Conservation (phyloP, 768 basidiomycete species). For the Nevesoporus exiguus region DNA sequence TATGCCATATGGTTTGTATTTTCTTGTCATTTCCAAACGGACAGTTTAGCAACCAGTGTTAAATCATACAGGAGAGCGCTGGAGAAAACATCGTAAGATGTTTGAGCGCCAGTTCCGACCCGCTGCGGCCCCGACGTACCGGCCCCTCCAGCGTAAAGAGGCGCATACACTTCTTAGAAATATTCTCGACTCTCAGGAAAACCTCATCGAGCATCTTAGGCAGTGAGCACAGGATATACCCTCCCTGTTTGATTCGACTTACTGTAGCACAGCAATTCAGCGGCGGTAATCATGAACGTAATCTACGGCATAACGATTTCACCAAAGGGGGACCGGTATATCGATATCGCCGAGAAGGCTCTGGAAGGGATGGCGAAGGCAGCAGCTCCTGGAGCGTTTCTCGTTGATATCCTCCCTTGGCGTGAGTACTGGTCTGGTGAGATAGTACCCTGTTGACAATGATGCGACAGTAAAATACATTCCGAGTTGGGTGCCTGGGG, state of each 20-base stretch:
- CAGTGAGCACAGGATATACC: conserved; percentile 36
- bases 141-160: conserved; percentile 45
- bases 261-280: conserved; percentile 39
- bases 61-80: conserved; percentile 42
- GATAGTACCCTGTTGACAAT: conserved; percentile 1
- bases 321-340: conserved; percentile 42
- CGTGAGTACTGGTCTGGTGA: conserved; percentile 20
- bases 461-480: conserved; percentile 44
- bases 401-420: conserved; percentile 49
- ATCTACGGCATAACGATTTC: conserved; percentile 49
- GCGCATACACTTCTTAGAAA: conserved; percentile 44
- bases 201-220: conserved; percentile 47
- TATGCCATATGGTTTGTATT: conserved; percentile 45
- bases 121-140: conserved; percentile 38
- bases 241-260: neutral
- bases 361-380: conserved; percentile 50
- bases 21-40: neutral
- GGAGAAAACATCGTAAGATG: conserved; percentile 51
- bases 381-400: conserved; percentile 49
- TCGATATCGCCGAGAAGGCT: conserved; percentile 51
- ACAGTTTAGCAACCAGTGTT: neutral
- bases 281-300: conserved; percentile 51
- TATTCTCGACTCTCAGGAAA: conserved; percentile 40
- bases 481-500: conserved; percentile 51
- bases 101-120: conserved; percentile 52